These are phyloP conservation scores for Penicillium parvum DNA, from an alignment of 495 filamentous ascomycete genomes.

Conservation along the genomic window DNA sequence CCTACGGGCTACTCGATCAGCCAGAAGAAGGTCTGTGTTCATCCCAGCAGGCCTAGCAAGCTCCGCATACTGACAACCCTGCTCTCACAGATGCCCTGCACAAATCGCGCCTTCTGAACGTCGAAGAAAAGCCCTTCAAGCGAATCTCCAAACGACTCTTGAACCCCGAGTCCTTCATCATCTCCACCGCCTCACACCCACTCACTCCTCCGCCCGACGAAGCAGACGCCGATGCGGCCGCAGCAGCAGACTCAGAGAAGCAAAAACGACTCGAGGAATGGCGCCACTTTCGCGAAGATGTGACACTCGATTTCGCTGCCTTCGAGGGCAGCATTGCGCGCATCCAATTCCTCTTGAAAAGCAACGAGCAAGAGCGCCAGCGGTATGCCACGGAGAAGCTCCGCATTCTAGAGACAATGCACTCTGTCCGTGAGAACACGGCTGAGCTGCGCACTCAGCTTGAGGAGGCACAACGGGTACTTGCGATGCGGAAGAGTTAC, in stretches of 20 bases:
- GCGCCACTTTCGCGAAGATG: slow-evolving; percentile 69
- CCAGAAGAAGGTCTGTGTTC: slow-evolving; percentile 47
- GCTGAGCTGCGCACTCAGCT: slow-evolving; percentile 64
- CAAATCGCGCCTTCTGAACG: slow-evolving; percentile 80
- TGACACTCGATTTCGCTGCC: slow-evolving; percentile 82
- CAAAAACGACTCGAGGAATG: slow-evolving; percentile 51
- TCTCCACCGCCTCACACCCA: slow-evolving; percentile 50
- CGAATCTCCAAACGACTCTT: slow-evolving; percentile 79
- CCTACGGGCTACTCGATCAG: slow-evolving; percentile 46
- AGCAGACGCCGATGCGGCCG: slow-evolving; percentile 38
- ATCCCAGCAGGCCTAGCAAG: slow-evolving; percentile 2
- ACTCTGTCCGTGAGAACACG: slow-evolving; percentile 73
- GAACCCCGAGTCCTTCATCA: slow-evolving; percentile 56
- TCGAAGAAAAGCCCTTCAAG: slow-evolving; percentile 92
- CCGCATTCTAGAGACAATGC: slow-evolving; percentile 68
- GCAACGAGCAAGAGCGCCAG: slow-evolving; percentile 79
- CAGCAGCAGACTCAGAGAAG: slow-evolving; percentile 31
- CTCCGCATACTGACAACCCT: slow-evolving; percentile 16
- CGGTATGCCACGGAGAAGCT: slow-evolving; percentile 78
- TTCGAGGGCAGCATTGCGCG: slow-evolving; percentile 85
- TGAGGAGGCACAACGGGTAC: slow-evolving; percentile 66
- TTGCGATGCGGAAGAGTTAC: slow-evolving; percentile 79
- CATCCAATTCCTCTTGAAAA: slow-evolving; percentile 79
- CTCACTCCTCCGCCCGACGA: slow-evolving; percentile 69
- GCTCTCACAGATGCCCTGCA: slow-evolving; percentile 67